Percentiles rank a stretch among this genome's conserved stretches.
Evolutionary conservation across 2,329 filamentous ascomycete genomes (phyloP).

Genomic region (Raffaelea deltoideospora): DNA sequence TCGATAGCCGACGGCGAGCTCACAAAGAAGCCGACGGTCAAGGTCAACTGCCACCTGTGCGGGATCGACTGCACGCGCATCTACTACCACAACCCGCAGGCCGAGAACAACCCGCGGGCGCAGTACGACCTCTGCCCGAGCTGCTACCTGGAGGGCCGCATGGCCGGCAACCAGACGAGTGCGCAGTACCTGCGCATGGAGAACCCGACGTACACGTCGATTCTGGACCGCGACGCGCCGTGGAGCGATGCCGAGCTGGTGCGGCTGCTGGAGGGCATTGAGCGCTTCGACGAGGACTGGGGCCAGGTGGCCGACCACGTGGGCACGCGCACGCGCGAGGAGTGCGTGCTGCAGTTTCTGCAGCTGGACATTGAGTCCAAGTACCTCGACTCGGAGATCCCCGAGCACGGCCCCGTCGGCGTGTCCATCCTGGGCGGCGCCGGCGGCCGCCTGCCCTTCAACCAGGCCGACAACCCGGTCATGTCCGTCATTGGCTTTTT

Average conservation of each 20-base stretch:
- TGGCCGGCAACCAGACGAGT: slow-evolving; percentile 63
- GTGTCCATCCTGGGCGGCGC: slow-evolving; percentile 55
- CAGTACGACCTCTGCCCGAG: slow-evolving; percentile 85
- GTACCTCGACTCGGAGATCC: slow-evolving; percentile 68
- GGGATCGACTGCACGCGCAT: slow-evolving; percentile 70
- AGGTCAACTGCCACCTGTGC: slow-evolving; percentile 79
- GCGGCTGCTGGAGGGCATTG: slow-evolving; percentile 78
- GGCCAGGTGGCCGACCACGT: slow-evolving; percentile 84
- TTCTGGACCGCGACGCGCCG: slow-evolving; percentile 69
- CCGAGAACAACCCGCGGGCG: slow-evolving; percentile 44
- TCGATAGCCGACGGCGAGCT: slow-evolving; percentile 36
- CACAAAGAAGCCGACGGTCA: slow-evolving; percentile 48
- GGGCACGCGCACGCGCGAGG: slow-evolving; percentile 77
- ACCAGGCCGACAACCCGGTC: slow-evolving; percentile 86
- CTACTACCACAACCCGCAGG: slow-evolving; percentile 43
- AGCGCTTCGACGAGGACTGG: slow-evolving; percentile 94
- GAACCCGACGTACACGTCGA: slow-evolving; percentile 64
- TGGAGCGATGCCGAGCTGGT: slow-evolving; percentile 88
- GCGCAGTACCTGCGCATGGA: slow-evolving; percentile 81
- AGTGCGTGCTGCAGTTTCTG: slow-evolving; percentile 92
- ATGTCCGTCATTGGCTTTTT: slow-evolving; percentile 94
- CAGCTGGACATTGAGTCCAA: slow-evolving; percentile 96
- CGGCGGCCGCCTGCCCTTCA: slow-evolving; percentile 74
- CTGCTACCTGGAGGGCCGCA: slow-evolving; percentile 73
- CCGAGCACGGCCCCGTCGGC: slow-evolving; percentile 36